These are phyloP conservation scores for Ascochyta fabae DNA, from an alignment of 2,329 filamentous ascomycete species.

Conservation along the genomic window DNA sequence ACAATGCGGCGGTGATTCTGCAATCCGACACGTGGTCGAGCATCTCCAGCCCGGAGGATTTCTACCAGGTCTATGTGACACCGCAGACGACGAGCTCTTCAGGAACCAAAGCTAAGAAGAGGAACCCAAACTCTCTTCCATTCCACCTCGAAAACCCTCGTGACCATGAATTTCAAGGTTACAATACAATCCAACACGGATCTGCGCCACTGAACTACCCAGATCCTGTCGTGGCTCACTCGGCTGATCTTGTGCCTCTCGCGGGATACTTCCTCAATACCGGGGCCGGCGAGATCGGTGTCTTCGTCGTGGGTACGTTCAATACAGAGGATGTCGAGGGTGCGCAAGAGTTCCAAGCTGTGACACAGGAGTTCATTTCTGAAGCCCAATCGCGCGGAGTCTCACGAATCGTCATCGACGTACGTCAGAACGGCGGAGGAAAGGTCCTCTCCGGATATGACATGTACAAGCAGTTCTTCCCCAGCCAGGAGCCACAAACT, in stretches of 20 bases:
- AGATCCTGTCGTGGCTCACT: slow-evolving; percentile 43
- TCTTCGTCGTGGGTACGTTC: slow-evolving; percentile 55
- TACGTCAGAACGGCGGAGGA: slow-evolving; percentile 68
- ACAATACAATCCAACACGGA: slow-evolving; percentile 25
- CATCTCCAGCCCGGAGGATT: slow-evolving; percentile 46
- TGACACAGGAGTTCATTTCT: slow-evolving; percentile 55
- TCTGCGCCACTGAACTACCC: slow-evolving; percentile 46
- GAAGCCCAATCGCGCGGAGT: slow-evolving; percentile 57
- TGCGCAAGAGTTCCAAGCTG: slow-evolving; percentile 45
- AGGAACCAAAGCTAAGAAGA: slow-evolving; percentile 29
- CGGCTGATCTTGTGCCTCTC: slow-evolving; percentile 41
- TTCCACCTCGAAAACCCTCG: slow-evolving; percentile 38
- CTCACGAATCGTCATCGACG: slow-evolving; percentile 67
- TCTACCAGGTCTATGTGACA: slow-evolving; percentile 49
- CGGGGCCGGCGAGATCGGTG: slow-evolving; percentile 52
- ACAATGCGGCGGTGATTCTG: slow-evolving; percentile 39
- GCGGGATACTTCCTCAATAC: slow-evolving; percentile 56
- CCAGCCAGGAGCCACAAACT: slow-evolving; percentile 51
- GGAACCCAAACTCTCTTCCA: slow-evolving; percentile 33
- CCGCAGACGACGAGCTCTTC: slow-evolving; percentile 18
- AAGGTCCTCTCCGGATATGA: slow-evolving; percentile 50
- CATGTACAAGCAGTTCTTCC: slow-evolving; percentile 63
- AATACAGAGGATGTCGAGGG: slow-evolving; percentile 31
- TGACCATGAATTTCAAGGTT: slow-evolving; percentile 34
- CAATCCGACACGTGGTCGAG: slow-evolving; percentile 36